phyloP scores from a whole-genome alignment of 805 yeast genomes.

The Zygoascus bituminiphila region DNA sequence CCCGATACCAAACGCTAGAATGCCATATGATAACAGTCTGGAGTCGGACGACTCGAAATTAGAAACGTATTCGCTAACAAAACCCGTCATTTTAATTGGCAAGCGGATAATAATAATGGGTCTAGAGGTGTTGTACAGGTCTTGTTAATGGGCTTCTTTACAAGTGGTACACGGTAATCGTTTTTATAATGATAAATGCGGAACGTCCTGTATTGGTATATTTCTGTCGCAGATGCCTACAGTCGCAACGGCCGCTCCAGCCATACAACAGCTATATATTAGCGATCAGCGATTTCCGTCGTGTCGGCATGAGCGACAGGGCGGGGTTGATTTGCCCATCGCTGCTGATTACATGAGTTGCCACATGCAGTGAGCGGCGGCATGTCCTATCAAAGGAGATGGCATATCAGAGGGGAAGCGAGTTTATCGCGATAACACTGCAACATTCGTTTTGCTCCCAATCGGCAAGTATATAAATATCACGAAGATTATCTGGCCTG shows the following conservation, averaged over 20 bases:
- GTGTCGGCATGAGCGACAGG: background rate
- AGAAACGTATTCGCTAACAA: background rate
- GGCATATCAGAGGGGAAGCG: too few species aligned
- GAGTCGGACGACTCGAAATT: background rate
- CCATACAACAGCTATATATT: background rate
- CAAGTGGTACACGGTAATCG: too few species aligned
- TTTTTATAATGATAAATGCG: background rate
- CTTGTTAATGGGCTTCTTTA: too few species aligned
- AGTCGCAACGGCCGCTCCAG: background rate
- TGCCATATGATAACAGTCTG: background rate
- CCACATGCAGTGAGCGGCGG: background rate
- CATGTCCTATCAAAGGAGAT: background rate
- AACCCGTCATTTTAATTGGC: background rate
- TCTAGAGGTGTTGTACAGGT: too few species aligned
- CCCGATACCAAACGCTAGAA: slow-evolving; percentile 1
- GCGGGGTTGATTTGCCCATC: too few species aligned
- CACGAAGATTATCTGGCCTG: too few species aligned
- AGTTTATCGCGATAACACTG: background rate
- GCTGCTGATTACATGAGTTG: too few species aligned
- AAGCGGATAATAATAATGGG: too few species aligned
- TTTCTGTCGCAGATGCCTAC: background rate
- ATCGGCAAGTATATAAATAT: too few species aligned
- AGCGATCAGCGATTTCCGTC: background rate
- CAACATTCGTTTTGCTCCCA: too few species aligned
- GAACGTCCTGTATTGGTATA: background rate